Conservation (phyloP, 352 stramenopile genomes). For the Globisporangium polare region DNA sequence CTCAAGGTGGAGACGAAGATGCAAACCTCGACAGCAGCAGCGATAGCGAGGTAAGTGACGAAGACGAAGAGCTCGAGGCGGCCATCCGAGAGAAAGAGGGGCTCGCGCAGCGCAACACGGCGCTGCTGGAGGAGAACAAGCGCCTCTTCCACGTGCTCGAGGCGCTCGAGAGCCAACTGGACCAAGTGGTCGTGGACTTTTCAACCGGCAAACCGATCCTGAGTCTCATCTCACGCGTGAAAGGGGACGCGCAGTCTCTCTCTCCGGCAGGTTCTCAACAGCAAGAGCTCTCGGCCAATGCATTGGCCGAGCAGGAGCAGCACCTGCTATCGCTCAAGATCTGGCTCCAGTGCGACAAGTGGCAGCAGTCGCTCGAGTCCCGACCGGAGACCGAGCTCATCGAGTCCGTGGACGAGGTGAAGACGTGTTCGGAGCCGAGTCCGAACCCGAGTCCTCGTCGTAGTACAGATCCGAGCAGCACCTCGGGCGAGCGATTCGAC, state of each 20-base stretch:
- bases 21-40: background rate
- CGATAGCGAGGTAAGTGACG: constrained; percentile 12
- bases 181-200: constrained; percentile 43
- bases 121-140: constrained; percentile 48
- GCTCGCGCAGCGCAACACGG: constrained; percentile 35
- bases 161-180: constrained; percentile 39
- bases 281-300: background rate
- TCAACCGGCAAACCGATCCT: constrained; percentile 33
- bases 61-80: constrained; percentile 16
- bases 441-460: background rate
- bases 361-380: constrained; percentile 30
- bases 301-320: background rate
- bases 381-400: constrained; percentile 15
- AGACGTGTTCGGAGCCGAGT: background rate
- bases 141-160: constrained; percentile 44
- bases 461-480: background rate
- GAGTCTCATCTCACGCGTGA: constrained; percentile 16
- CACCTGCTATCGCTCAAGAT: constrained; percentile 35
- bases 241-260: background rate
- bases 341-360: constrained; percentile 54
- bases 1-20: background rate
- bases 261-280: background rate
- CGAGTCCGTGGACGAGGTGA: background rate
- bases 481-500: background rate
- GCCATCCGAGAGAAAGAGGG: constrained; percentile 17